Evolutionary conservation across 106 monocot species (phyloP).

Genomic region (Platanthera guangdongensis): DNA sequence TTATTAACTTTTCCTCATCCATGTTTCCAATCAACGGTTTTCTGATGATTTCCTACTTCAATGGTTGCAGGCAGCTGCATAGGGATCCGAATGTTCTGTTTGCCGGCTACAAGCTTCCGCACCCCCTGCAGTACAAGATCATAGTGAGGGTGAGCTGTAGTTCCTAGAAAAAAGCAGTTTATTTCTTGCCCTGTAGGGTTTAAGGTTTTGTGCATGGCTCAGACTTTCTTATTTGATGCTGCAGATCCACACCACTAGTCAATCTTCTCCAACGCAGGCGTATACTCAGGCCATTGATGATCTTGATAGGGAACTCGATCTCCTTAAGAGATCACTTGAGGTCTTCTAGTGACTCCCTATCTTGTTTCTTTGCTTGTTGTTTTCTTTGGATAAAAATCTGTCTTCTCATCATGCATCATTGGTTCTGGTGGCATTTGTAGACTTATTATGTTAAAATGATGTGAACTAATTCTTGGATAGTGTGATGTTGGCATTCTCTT

Average conservation of each 20-base stretch:
- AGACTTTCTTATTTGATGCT: neutral
- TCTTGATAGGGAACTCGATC: constrained; percentile 78
- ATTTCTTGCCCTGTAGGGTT: neutral
- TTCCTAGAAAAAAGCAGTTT: neutral
- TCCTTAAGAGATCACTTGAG: constrained; percentile 70
- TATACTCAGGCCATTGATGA: constrained; percentile 84
- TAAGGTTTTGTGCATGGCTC: constrained; percentile 1
- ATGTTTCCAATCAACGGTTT: neutral
- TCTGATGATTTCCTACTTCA: neutral
- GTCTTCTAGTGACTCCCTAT: constrained; percentile 14
- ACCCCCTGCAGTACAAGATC: constrained; percentile 95
- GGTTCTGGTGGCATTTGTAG: neutral
- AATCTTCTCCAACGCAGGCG: constrained; percentile 91
- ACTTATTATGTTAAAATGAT: neutral
- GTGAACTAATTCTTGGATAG: too few relatives aligned
- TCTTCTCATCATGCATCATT: neutral
- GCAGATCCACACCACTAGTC: constrained; percentile 84
- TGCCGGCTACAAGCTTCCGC: constrained; percentile 96
- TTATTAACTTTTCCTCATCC: neutral
- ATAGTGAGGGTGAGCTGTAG: constrained; percentile 50
- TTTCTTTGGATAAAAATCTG: neutral
- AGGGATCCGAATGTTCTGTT: constrained; percentile 93
- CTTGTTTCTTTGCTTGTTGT: neutral
- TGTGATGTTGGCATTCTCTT: too few relatives aligned
- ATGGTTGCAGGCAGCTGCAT: constrained; percentile 72